phyloP scores from a whole-genome alignment of 768 basidiomycete genomes.

The Rubroboletus pulcherrimus region DNA sequence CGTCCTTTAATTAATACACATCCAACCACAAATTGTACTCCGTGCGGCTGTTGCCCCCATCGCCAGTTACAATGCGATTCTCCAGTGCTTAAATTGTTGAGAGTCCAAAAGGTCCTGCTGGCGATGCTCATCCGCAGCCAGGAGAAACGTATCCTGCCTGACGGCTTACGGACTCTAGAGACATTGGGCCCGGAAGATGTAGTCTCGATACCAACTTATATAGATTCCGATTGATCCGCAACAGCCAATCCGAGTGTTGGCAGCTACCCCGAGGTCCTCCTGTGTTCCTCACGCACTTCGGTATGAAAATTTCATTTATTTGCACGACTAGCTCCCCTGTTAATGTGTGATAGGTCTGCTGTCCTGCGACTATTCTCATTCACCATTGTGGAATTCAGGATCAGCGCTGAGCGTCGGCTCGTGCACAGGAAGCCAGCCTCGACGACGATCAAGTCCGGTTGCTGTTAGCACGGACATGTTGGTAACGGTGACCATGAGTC shows the following conservation, averaged over 20 bases:
- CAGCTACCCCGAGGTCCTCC: conserved; percentile 8
- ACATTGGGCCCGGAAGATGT: background rate
- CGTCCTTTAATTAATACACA: conserved; percentile 28
- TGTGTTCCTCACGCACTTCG: conserved; percentile 13
- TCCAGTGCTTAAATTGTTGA: conserved; percentile 6
- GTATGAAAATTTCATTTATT: conserved; percentile 22
- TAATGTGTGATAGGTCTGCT: conserved; percentile 9
- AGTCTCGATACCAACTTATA: conserved; percentile 8
- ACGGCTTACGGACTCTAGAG: background rate
- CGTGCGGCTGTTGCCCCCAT: conserved; percentile 16
- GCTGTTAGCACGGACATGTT: conserved; percentile 26
- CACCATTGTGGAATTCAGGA: conserved; percentile 14
- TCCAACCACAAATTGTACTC: conserved; percentile 17
- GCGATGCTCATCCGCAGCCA: conserved; percentile 18
- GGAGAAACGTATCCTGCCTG: conserved; percentile 12
- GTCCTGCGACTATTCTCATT: conserved; percentile 13
- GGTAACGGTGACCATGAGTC: conserved; percentile 28
- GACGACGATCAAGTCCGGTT: conserved; percentile 33
- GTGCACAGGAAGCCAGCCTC: conserved; percentile 30
- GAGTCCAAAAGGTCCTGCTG: conserved; percentile 7
- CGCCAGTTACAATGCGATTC: conserved; percentile 19
- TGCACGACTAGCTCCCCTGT: conserved; percentile 10
- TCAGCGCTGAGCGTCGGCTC: conserved; percentile 31
- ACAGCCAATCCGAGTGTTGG: conserved; percentile 19
- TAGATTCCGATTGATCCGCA: conserved; percentile 29